Evolutionary conservation across 768 basidiomycete species (phyloP), one percentile per base, ranked within the genome.

Genomic region (Nidula microcarpa): DNA sequence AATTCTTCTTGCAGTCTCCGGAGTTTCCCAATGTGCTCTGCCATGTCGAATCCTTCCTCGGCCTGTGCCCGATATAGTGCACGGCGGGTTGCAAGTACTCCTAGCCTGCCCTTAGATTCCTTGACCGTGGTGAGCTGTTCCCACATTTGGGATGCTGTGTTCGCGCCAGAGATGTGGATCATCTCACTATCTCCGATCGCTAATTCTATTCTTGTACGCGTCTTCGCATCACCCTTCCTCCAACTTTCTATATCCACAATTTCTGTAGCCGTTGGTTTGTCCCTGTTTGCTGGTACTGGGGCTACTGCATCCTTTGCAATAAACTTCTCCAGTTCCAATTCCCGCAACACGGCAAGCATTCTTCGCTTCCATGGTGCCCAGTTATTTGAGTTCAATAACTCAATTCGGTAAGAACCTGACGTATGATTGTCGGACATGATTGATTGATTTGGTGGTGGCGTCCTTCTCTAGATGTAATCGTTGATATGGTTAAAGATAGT

Each of bases 161-260:
- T 51, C 10, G 62, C 59, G 6, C 62, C 60, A n/a, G 37, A 30
- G 33, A 63, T 56, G 43, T 65, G 57, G 14, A 58, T 56, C 60
- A 63, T 60, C 48, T 63, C 58, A 10, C 48, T 18, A 49, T 65
- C 59, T 4, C 60, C 47, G 18, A 65, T 55, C 8, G 60, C 52
- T 30, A n/a, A n/a, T n/a, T n/a, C n/a, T n/a, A n/a, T n/a, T n/a
- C n/a, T n/a, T n/a, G n/a, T n/a, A n/a, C n/a, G 55, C 55, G 52
- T 66, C 62, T 17, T 52, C 59, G n/a, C 58, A 49, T 10, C 45
- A 37, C 63, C 62, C 61, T 43, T 54, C n/a, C n/a, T n/a, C n/a
- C n/a, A n/a, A n/a, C 52, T 9, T 43, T 17, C 37, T 33, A 17
- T 9, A 34, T 43, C n/a, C 50, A 41, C 4, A 44, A 5, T 37